A percentile compares a stretch with the other conserved stretches of the same genome.
Evolutionary conservation across 2,329 filamentous ascomycete species (phyloP).

Genomic region (Trichophyton mentagrophytes): DNA sequence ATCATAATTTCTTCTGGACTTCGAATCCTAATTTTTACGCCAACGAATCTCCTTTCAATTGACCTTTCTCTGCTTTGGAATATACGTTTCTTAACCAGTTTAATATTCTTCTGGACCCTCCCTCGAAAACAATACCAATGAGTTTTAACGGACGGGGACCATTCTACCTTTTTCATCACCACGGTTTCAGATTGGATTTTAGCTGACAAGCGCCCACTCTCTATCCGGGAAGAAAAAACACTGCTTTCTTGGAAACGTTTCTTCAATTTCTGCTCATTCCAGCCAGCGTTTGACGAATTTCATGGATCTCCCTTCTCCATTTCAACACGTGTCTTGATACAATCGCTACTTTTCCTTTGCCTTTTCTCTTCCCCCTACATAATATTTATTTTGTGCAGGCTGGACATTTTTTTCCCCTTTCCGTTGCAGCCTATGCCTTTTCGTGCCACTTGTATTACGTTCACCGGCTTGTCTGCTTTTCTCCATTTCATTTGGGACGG

Average conservation of each 20-base stretch:
- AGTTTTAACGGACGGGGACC: neutral
- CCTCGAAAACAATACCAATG: neutral
- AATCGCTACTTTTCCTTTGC: neutral
- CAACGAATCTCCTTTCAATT: neutral
- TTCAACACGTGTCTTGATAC: slow-evolving; percentile 2
- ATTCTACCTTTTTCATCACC: neutral
- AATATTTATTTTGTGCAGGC: neutral
- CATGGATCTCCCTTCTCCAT: neutral
- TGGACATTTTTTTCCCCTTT: neutral
- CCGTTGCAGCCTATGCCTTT: neutral
- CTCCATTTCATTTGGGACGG: neutral
- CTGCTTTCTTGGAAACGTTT: neutral
- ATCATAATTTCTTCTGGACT: neutral
- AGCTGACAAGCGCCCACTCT: neutral
- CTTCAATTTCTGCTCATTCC: neutral
- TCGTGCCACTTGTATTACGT: neutral
- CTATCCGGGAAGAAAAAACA: neutral
- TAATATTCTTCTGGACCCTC: neutral
- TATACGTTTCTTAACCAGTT: neutral
- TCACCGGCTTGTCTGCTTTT: neutral
- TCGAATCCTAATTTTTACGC: neutral
- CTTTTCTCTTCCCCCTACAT: neutral
- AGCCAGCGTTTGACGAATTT: slow-evolving; percentile 2
- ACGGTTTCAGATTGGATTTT: neutral
- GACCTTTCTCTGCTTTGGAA: neutral